Evolutionary conservation across 2,329 filamentous ascomycete species (phyloP), one percentile per base, ranked within the genome.

Genomic region (Beauveria sp.): DNA sequence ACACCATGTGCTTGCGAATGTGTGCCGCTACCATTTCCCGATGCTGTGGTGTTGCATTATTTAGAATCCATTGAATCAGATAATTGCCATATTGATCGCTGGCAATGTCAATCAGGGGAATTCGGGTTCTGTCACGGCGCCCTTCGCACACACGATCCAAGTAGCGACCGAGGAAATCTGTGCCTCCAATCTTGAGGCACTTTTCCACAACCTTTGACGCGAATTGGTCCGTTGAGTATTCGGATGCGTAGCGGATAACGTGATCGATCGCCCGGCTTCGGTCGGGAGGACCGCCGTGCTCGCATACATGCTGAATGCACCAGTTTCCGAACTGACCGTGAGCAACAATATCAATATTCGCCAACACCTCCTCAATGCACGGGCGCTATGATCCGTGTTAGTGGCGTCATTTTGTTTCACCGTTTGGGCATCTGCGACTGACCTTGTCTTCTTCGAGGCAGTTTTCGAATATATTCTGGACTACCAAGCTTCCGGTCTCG

Each of bases 81-180:
- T 99, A 99, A 77, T 99, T 99, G 68, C 94, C 94, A 71, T 97
- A 99, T 74, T 99, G 96, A 72, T 99, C 96, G 70, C 94, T 96
- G 65, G 94, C 91, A 77, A 97, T 97, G 72, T 99, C 93, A 72
- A 99, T 97, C 68, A 99, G 81, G 3, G 94, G 93, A 77, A 97
- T 97, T 59, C 94, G 92, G 63, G 94, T 93, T 66, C 94, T 90
- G 72, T 97, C 92, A 48, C 87, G 80, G 64, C 91, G 90, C 62
- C 91, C 91, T 73, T 96, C 93, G 72, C 92, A 97, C 63, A 99
- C 92, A 63, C 92, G 89, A 72, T 96, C 89, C 63, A 99, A 86
- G 71, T 97, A 99, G 64, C 91, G 91, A 63, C 92, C 84, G 48
- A 99, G 82, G 71, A 99, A 99, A 52, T 97, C 93, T 28, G 82